Evolutionary conservation across 192 early-diverging fungal genomes (phyloP).

Genomic region (Umbelopsis sp.): DNA sequence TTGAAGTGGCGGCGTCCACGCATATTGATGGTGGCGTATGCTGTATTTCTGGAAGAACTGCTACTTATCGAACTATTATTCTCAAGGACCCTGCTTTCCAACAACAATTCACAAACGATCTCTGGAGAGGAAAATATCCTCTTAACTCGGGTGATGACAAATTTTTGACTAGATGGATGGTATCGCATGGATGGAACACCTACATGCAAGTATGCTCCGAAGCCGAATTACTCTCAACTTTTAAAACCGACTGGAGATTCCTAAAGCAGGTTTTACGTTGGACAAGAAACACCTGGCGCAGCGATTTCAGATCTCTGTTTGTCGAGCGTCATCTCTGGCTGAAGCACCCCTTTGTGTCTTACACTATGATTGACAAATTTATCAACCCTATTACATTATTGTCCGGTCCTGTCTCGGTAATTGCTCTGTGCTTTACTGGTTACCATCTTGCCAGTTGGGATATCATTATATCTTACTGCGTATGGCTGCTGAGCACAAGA

Average conservation of each 20-base stretch:
- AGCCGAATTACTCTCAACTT: constrained; percentile 60
- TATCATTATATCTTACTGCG: constrained; percentile 49
- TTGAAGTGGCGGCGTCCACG: constrained; percentile 63
- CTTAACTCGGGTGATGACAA: constrained; percentile 67
- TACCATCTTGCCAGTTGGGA: constrained; percentile 52
- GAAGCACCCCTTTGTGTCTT: constrained; percentile 60
- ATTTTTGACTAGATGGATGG: constrained; percentile 65
- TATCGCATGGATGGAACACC: constrained; percentile 61
- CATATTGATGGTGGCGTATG: constrained; percentile 69
- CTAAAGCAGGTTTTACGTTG: constrained; percentile 62
- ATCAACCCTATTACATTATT: constrained; percentile 62
- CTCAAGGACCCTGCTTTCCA: constrained; percentile 64
- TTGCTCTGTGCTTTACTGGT: constrained; percentile 36
- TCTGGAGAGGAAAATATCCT: constrained; percentile 59
- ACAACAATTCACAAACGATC: constrained; percentile 58
- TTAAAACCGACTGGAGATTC: constrained; percentile 68
- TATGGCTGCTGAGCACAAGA: constrained; percentile 57
- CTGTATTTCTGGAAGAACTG: constrained; percentile 64
- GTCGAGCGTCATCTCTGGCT: constrained; percentile 54
- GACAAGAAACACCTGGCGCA: constrained; percentile 67
- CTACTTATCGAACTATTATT: constrained; percentile 61
- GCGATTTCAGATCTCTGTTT: constrained; percentile 56
- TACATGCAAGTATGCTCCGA: constrained; percentile 63
- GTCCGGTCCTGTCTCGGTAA: constrained; percentile 55
- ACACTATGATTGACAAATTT: constrained; percentile 66